Evolutionary conservation across 78 protist species (phyloP).

Genomic region (Guillardia theta): DNA sequence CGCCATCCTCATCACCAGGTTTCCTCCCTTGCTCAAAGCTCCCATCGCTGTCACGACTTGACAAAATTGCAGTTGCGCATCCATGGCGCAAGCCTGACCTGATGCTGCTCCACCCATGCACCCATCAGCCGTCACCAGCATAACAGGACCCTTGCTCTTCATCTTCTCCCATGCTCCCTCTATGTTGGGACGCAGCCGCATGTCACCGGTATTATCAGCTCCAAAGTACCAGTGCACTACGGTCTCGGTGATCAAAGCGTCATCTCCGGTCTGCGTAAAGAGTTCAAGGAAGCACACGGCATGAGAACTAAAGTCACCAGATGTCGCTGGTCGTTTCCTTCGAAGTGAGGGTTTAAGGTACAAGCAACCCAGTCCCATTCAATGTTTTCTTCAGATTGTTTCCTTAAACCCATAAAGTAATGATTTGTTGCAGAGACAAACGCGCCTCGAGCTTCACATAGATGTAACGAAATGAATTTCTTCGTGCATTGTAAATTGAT

Average conservation of each 20-base stretch:
- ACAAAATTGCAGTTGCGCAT: slow-evolving; percentile 51
- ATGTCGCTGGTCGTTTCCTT: not conserved
- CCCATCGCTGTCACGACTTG: slow-evolving; percentile 47
- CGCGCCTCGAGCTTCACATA: slow-evolving; percentile 65
- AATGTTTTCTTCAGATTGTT: not conserved
- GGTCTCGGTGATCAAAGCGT: slow-evolving; percentile 48
- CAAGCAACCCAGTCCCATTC: slow-evolving; percentile 45
- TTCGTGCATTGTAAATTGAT: not conserved
- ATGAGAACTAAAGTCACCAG: no score
- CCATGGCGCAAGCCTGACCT: slow-evolving; percentile 45
- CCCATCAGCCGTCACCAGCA: slow-evolving; percentile 54
- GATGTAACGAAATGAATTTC: not conserved
- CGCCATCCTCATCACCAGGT: slow-evolving; percentile 45
- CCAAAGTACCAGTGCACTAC: slow-evolving; percentile 50
- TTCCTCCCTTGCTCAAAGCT: slow-evolving; percentile 25
- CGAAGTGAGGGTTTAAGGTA: slow-evolving; percentile 58
- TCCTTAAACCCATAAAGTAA: no score
- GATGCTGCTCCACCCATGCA: no score
- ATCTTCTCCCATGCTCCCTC: not conserved
- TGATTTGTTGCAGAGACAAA: slow-evolving; percentile 54
- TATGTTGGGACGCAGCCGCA: slow-evolving; percentile 25
- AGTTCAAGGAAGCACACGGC: no score
- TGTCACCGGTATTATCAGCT: slow-evolving; percentile 47
- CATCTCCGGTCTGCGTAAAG: slow-evolving; percentile 46
- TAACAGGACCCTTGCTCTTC: not conserved